Base-by-base conservation (phyloP, 257 asterid genomes). In the Solanum medicagineum region DNA sequence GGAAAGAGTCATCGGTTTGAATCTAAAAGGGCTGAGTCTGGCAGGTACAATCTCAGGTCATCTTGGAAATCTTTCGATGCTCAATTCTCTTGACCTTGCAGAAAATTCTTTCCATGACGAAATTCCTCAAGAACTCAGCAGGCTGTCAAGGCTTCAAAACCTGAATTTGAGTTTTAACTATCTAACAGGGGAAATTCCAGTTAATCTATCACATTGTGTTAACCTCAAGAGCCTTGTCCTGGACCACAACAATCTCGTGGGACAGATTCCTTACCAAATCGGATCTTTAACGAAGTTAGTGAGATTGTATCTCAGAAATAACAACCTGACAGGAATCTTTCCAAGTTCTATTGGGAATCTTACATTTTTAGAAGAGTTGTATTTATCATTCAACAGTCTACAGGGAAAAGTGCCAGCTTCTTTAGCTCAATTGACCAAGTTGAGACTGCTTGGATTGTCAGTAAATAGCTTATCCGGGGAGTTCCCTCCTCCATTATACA, bases 261-360 rank as follows among this genome's bases (percentile, higher is more conserved):
- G 87, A 53, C 68, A 16, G 13, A 84, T 89, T 62, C 89, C 91
- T 56, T 40, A 68, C 7, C 83, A 68, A 17, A 82, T 89, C 40
- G 88, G 88, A 32, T 85, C 77, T 2, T 53, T 89, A 55, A n/a
- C 84, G 15, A 83, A 80, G 85, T 87, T 87, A 51, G 74, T 2
- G 10, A 79, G 3, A 49, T 87, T 87, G 86, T 74, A 88, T 84
- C 85, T 92, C 49, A 89, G 86, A 80, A 90, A 51, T 89, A 92
- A 91, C 90, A 90, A 89, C 65, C 87, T 92, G 51, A 88, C 91
- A 62, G 95, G 95, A 85, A 82, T 56, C 14, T 47, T 91, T n/a
- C 94, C 93, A 11, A 80, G 87, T 66, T 88, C 94, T 49, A 60
- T 91, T 44, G 95, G 94, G 54, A 92, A 92, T 29, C 90, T 92